Conservation (phyloP, 176 grass and related monocot species). For the barley (Hordeum vulgare) region DNA sequence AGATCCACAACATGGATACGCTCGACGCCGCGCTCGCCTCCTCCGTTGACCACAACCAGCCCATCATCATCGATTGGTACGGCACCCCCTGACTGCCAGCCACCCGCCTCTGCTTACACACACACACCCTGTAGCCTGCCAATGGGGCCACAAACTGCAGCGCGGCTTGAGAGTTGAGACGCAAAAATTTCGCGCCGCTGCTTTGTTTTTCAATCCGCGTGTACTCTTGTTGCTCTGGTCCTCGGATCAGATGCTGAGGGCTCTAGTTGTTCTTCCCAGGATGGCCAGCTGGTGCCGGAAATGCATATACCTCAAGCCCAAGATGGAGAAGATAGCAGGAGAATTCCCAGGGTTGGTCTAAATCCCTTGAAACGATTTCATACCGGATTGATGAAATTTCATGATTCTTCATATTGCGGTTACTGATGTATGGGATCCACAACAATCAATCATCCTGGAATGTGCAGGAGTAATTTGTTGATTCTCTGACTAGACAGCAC, state of each 20-base stretch:
- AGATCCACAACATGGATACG: constrained; percentile 68
- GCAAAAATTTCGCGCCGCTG: too few species aligned
- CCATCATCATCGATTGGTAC: constrained; percentile 83
- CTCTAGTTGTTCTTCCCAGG: constrained; percentile 36
- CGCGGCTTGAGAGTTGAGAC: too few species aligned
- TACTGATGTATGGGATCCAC: neutral
- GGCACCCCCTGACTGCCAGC: too few species aligned
- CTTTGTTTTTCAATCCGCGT: neutral
- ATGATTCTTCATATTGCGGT: neutral
- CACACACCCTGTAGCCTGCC: neutral
- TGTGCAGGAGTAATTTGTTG: neutral
- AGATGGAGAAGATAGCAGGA: constrained; percentile 88
- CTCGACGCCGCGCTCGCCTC: constrained; percentile 54
- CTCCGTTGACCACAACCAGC: constrained; percentile 50
- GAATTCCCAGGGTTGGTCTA: constrained; percentile 63
- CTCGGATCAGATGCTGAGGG: neutral
- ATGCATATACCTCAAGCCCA: constrained; percentile 95
- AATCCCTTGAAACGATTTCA: neutral
- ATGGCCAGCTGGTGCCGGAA: constrained; percentile 93
- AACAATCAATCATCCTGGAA: neutral
- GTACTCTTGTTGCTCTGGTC: neutral
- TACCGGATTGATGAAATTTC: neutral
- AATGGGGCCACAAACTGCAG: neutral
- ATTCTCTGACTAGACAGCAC: neutral
- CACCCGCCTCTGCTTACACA: too few species aligned